Conservation (phyloP, 75 land plant species). For the Pinus tabuliformis region DNA sequence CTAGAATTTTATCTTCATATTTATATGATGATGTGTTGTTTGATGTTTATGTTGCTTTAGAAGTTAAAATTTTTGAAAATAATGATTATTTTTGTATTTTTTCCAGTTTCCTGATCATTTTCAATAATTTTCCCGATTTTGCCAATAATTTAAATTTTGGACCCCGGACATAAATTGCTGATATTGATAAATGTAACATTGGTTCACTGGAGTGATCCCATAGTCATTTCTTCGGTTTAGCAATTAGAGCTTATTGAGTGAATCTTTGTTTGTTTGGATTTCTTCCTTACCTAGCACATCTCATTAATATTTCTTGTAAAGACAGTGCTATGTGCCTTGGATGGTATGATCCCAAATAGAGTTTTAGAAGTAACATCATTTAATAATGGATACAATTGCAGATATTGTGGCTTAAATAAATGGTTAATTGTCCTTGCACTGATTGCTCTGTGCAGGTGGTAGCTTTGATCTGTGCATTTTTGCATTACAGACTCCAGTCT, state of each 20-base stretch:
- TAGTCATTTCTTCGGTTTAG: too few species aligned
- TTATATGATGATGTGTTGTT: too few species aligned
- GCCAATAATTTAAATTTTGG: too few species aligned
- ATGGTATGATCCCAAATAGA: not conserved
- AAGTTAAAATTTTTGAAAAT: too few species aligned
- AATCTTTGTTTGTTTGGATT: constrained; percentile 1
- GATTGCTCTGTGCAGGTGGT: constrained; percentile 44
- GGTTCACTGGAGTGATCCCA: too few species aligned
- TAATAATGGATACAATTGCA: not conserved
- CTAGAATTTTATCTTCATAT: too few species aligned
- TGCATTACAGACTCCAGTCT: constrained; percentile 44
- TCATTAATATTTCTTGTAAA: not conserved
- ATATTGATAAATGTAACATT: too few species aligned
- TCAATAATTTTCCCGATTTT: too few species aligned
- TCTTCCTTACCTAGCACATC: not conserved
- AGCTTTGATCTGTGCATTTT: constrained; percentile 64
- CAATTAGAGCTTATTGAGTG: not conserved
- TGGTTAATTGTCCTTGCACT: not conserved
- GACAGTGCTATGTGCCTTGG: not conserved
- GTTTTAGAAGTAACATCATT: not conserved
- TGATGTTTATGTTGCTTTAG: too few species aligned
- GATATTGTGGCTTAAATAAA: not conserved
- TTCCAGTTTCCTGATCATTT: too few species aligned
- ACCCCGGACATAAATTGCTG: too few species aligned
- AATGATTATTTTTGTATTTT: too few species aligned